Conservation (phyloP, 177 flowering plant genomes). For the Vitis hybrid region DNA sequence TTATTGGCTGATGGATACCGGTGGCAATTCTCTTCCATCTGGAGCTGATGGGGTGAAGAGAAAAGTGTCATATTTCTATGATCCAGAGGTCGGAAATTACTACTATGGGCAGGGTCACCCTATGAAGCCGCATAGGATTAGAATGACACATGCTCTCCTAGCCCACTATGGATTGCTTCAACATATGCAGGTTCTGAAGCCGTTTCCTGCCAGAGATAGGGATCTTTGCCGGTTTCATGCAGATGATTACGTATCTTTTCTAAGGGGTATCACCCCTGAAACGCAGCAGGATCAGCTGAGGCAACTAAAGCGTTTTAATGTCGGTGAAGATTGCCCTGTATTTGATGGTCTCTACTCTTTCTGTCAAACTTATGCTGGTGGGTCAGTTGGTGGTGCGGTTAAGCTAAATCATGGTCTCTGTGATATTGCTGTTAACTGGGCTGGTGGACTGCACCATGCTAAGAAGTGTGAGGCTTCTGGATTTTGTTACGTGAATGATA, state of each 20-base stretch:
- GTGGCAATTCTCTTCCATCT: conserved; percentile 46
- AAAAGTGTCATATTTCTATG: conserved; percentile 44
- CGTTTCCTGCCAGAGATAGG: conserved; percentile 38
- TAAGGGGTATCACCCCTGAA: conserved; percentile 43
- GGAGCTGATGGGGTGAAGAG: conserved; percentile 47
- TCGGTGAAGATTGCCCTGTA: conserved; percentile 55
- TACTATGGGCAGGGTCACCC: conserved; percentile 54
- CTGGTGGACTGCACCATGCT: conserved; percentile 55
- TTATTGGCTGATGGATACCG: conserved; percentile 21
- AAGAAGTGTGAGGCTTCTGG: conserved; percentile 55
- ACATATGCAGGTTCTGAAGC: conserved; percentile 44
- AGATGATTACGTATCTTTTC: conserved; percentile 41
- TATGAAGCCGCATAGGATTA: conserved; percentile 48
- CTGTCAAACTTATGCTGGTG: conserved; percentile 51
- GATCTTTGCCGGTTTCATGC: conserved; percentile 54
- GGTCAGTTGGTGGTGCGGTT: conserved; percentile 51
- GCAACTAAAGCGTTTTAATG: conserved; percentile 48
- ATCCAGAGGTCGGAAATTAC: conserved; percentile 50
- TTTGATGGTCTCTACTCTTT: conserved; percentile 52
- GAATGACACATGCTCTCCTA: conserved; percentile 52
- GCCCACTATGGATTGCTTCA: conserved; percentile 49
- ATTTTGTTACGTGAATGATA: conserved; percentile 52
- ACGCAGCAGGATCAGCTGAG: conserved; percentile 46
- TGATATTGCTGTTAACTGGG: conserved; percentile 51
- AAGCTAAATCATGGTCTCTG: conserved; percentile 39